These are phyloP conservation scores for Herpotrichia juniperi DNA, from an alignment of 2,329 filamentous ascomycete genomes.

Conservation along the genomic window DNA sequence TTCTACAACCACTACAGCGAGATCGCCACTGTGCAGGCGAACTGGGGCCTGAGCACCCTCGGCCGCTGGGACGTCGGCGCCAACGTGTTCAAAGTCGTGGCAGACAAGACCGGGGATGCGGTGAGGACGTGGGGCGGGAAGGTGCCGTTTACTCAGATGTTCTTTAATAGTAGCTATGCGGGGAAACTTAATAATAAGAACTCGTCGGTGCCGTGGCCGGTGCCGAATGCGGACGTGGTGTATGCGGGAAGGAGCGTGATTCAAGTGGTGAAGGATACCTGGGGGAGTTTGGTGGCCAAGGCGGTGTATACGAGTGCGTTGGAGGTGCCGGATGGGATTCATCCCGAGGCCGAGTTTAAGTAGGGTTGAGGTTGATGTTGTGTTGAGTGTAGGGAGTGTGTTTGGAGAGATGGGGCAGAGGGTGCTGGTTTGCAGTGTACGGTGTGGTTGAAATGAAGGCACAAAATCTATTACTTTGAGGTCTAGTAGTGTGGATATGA, in stretches of 20 bases:
- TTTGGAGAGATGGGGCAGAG: no score
- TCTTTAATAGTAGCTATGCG: constrained; percentile 39
- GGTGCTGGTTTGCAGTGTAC: no score
- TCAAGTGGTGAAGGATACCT: constrained; percentile 27
- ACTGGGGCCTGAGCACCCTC: constrained; percentile 53
- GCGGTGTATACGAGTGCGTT: constrained; percentile 36
- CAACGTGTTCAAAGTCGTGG: constrained; percentile 49
- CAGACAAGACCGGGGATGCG: constrained; percentile 32
- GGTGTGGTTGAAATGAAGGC: no score
- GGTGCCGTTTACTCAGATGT: constrained; percentile 35
- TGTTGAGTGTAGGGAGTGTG: neutral
- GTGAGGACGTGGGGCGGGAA: constrained; percentile 33
- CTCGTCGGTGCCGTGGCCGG: constrained; percentile 32
- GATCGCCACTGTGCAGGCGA: constrained; percentile 52
- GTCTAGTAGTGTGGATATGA: no score
- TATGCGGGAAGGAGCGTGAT: constrained; percentile 35
- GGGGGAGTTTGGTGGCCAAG: constrained; percentile 26
- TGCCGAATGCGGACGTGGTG: constrained; percentile 31
- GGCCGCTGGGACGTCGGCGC: constrained; percentile 55
- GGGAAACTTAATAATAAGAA: constrained; percentile 39
- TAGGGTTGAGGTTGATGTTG: constrained; percentile 2
- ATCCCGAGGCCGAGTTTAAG: constrained; percentile 38
- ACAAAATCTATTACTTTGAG: no score
- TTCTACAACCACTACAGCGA: constrained; percentile 60
- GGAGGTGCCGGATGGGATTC: constrained; percentile 42